These are phyloP conservation scores for Saccharomyces hybrid DNA, from an alignment of 1,139 yeast species.

Conservation along the genomic window DNA sequence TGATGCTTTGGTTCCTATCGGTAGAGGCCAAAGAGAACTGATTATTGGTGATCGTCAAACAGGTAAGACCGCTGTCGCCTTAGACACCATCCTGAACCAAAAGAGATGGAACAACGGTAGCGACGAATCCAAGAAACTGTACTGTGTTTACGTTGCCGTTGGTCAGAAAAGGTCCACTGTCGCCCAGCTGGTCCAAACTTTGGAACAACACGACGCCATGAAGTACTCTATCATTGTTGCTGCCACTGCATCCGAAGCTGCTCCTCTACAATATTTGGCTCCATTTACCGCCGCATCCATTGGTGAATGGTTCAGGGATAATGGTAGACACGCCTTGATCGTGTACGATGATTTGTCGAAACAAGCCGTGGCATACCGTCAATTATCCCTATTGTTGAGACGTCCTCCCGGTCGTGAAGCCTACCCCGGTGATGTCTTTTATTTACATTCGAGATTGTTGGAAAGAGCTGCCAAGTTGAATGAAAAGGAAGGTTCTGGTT, in stretches of 20 bases:
- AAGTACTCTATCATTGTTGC: conserved; percentile 98
- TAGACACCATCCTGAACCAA: conserved; percentile 97
- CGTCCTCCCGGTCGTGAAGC: conserved; percentile 98
- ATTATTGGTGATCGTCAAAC: conserved; percentile 99
- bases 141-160: conserved; percentile 99
- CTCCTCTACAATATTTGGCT: conserved; percentile 99
- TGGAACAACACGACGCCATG: conserved; percentile 96
- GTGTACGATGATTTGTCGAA: conserved; percentile 97
- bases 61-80: conserved; percentile 99
- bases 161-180: conserved; percentile 99
- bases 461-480: conserved; percentile 98
- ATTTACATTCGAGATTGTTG: conserved; percentile 90
- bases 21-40: conserved; percentile 99
- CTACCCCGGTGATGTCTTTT: conserved; percentile 96
- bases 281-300: conserved; percentile 99
- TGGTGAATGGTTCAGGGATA: conserved; percentile 99
- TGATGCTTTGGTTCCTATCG: conserved; percentile 98
- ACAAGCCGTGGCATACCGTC: conserved; percentile 99
- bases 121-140: conserved; percentile 95
- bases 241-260: conserved; percentile 99
- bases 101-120: conserved; percentile 95
- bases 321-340: conserved; percentile 95
- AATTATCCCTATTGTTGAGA: conserved; percentile 93
- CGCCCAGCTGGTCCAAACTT: conserved; percentile 98
- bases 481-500: conserved; percentile 83